Percentiles rank a stretch among this genome's conserved stretches.
Evolutionary conservation across 1,139 yeast genomes (phyloP).

Genomic region (Yamadazyma dushanensis): DNA sequence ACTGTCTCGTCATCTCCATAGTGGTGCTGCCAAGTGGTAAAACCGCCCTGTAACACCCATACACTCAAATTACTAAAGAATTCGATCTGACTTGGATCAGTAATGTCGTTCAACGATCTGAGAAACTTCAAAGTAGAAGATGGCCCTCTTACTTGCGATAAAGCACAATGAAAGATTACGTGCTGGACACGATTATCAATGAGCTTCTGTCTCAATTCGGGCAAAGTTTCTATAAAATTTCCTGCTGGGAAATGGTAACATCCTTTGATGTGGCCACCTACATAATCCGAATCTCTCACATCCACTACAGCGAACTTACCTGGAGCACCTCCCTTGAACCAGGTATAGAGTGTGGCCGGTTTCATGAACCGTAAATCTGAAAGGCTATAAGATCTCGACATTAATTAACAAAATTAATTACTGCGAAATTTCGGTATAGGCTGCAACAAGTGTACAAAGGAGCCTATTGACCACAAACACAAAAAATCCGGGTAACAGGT

Average conservation of each 20-base stretch:
- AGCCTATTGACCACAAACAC: too few relatives aligned
- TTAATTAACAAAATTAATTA: conserved; percentile 1
- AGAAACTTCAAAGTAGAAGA: conserved; percentile 70
- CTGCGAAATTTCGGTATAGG: not conserved
- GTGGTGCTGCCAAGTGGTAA: conserved; percentile 73
- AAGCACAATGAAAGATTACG: conserved; percentile 86
- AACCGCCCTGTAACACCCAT: conserved; percentile 82
- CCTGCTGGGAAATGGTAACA: conserved; percentile 64
- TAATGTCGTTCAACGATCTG: conserved; percentile 47
- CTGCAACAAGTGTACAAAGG: too few relatives aligned
- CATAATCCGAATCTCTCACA: conserved; percentile 78
- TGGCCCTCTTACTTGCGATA: conserved; percentile 91
- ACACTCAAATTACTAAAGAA: conserved; percentile 47
- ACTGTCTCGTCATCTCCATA: conserved; percentile 68
- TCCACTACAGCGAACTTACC: conserved; percentile 71
- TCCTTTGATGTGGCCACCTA: conserved; percentile 68
- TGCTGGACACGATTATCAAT: conserved; percentile 37
- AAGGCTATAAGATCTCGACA: conserved; percentile 18
- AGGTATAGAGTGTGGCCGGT: conserved; percentile 41
- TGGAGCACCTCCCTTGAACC: conserved; percentile 45
- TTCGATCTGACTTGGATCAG: conserved; percentile 24
- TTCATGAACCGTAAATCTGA: conserved; percentile 44
- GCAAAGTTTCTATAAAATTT: conserved; percentile 41
- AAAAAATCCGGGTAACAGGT: too few relatives aligned
- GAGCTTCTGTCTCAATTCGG: conserved; percentile 41